Conservation (phyloP, 441 rosid genomes). For the Gossypium schwendimanii region DNA sequence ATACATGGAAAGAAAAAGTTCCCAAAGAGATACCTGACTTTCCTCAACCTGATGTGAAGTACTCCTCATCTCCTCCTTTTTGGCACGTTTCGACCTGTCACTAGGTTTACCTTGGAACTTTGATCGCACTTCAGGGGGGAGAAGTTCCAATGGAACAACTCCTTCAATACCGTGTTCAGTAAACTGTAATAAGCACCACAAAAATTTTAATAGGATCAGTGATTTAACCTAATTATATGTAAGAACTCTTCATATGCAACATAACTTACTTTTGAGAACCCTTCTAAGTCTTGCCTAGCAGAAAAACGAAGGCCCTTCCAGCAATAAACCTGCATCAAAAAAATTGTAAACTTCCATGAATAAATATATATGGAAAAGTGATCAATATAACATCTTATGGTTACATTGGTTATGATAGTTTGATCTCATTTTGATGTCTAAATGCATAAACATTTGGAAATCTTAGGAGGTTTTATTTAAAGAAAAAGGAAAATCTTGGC, state of each 20-base stretch:
- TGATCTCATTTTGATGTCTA: background rate
- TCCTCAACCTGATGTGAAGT: slow-evolving; percentile 52
- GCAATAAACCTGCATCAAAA: slow-evolving; percentile 72
- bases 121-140: slow-evolving; percentile 66
- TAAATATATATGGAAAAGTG: background rate
- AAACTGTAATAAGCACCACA: slow-evolving; percentile 48
- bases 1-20: background rate
- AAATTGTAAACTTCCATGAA: background rate
- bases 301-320: slow-evolving; percentile 95
- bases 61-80: slow-evolving; percentile 71
- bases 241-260: background rate
- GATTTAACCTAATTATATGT: background rate
- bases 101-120: slow-evolving; percentile 78
- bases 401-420: background rate
- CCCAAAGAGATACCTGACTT: slow-evolving; percentile 40
- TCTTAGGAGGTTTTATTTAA: background rate
- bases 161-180: slow-evolving; percentile 91
- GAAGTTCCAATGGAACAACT: slow-evolving; percentile 85
- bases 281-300: slow-evolving; percentile 95
- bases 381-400: background rate
- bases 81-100: slow-evolving; percentile 84
- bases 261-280: slow-evolving; percentile 73
- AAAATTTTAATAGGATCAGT: background rate
- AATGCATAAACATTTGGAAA: background rate
- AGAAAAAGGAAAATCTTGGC: background rate